Percentiles rank a stretch among this genome's conserved stretches.
phyloP scores from a whole-genome alignment of 306 rosid genomes.

The Quercus gilva region DNA sequence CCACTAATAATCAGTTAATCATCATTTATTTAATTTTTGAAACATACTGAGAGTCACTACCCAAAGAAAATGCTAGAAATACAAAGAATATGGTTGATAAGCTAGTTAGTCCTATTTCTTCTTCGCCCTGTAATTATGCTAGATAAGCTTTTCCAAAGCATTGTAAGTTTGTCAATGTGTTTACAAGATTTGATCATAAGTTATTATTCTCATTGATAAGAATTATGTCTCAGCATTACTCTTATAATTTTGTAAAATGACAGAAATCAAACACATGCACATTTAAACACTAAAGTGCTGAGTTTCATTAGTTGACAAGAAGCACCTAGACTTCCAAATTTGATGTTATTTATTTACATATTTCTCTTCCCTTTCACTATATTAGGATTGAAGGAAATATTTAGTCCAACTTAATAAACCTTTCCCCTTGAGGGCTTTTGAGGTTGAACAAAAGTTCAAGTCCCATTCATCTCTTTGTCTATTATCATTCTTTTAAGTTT shows the following conservation, averaged over 20 bases:
- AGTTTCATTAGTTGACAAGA: not conserved
- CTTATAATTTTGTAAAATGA: not conserved
- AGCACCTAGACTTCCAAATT: not conserved
- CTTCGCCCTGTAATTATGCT: too few species aligned
- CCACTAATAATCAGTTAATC: too few species aligned
- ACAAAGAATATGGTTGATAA: too few species aligned
- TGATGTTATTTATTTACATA: not conserved
- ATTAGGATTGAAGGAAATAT: not conserved
- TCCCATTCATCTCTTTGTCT: not conserved
- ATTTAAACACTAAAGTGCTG: not conserved
- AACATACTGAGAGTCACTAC: too few species aligned
- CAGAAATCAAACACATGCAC: not conserved
- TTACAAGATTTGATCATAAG: too few species aligned
- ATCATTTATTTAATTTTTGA: too few species aligned
- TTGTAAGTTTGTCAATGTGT: too few species aligned
- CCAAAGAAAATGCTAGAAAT: too few species aligned
- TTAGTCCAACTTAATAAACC: not conserved
- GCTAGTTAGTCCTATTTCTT: too few species aligned
- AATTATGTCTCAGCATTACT: not conserved
- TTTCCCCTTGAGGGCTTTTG: not conserved
- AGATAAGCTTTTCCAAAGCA: too few species aligned
- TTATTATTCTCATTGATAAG: too few species aligned
- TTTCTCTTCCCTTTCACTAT: not conserved
- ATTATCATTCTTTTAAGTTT: not conserved
- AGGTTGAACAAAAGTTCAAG: not conserved